These are phyloP conservation scores for Aspergillus coremiiformis DNA, from an alignment of 495 filamentous ascomycete genomes.

Conservation along the genomic window DNA sequence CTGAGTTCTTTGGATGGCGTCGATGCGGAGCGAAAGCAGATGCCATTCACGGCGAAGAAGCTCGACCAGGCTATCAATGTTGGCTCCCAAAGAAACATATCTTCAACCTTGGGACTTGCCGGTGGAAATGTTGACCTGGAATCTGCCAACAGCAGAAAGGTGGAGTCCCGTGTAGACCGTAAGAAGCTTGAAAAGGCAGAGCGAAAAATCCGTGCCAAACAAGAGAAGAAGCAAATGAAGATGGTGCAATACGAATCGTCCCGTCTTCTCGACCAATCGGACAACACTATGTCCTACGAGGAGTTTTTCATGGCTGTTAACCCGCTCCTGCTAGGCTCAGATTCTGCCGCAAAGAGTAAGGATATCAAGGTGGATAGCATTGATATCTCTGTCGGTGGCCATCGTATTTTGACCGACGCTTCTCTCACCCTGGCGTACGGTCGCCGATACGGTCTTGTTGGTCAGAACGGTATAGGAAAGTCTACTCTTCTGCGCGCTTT, in stretches of 20 bases:
- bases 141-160: slow-evolving; percentile 81
- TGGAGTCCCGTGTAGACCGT: slow-evolving; percentile 93
- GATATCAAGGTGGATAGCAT: slow-evolving; percentile 97
- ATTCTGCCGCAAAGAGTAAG: slow-evolving; percentile 78
- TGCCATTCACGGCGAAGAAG: slow-evolving; percentile 68
- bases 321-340: slow-evolving; percentile 79
- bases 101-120: slow-evolving; percentile 83
- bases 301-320: slow-evolving; percentile 99
- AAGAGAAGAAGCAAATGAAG: slow-evolving; percentile 97
- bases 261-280: slow-evolving; percentile 71
- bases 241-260: slow-evolving; percentile 97
- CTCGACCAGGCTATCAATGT: slow-evolving; percentile 96
- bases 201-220: slow-evolving; percentile 94
- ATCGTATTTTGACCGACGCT: slow-evolving; percentile 84
- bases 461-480: slow-evolving; percentile 99
- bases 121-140: slow-evolving; percentile 84
- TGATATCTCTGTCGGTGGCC: slow-evolving; percentile 85
- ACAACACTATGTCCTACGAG: slow-evolving; percentile 89
- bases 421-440: slow-evolving; percentile 86
- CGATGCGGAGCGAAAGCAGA: slow-evolving; percentile 60
- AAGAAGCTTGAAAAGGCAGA: slow-evolving; percentile 99
- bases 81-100: slow-evolving; percentile 87
- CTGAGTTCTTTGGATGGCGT: slow-evolving; percentile 66
- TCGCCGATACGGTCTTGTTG: slow-evolving; percentile 91
- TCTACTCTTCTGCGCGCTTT: slow-evolving; percentile 86